Conservation (phyloP, 2,329 filamentous ascomycete species). For the Geosmithia flava region DNA sequence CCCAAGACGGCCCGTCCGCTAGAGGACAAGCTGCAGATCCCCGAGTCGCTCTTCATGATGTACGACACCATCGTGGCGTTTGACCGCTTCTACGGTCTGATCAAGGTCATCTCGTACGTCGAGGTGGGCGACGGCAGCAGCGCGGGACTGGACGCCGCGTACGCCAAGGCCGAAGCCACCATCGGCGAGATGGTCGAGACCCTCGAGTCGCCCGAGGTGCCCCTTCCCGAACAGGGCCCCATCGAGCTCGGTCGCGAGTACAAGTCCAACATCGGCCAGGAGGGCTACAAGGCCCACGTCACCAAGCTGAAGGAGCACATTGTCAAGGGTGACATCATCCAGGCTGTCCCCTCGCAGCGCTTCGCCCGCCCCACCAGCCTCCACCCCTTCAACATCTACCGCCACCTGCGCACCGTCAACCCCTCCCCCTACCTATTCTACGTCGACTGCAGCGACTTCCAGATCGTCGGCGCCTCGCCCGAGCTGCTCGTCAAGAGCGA, state of each 20-base stretch:
- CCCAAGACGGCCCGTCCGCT: slow-evolving; percentile 85
- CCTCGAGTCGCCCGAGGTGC: slow-evolving; percentile 62
- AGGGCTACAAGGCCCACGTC: slow-evolving; percentile 87
- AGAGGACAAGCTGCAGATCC: slow-evolving; percentile 78
- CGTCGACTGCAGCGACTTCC: slow-evolving; percentile 81
- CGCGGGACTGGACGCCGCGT: slow-evolving; percentile 42
- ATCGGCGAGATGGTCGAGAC: slow-evolving; percentile 58
- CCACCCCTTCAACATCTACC: slow-evolving; percentile 97
- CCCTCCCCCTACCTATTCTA: slow-evolving; percentile 97
- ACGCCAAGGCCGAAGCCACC: slow-evolving; percentile 51
- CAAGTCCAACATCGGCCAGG: slow-evolving; percentile 80
- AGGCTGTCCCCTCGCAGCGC: slow-evolving; percentile 89
- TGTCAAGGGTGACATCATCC: slow-evolving; percentile 84
- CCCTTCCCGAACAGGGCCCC: slow-evolving; percentile 63
- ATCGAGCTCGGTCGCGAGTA: slow-evolving; percentile 67
- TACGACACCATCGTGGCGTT: slow-evolving; percentile 92
- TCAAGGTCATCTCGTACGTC: slow-evolving; percentile 90
- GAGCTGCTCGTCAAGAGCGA: slow-evolving; percentile 92
- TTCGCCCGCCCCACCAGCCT: slow-evolving; percentile 80
- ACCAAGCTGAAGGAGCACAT: slow-evolving; percentile 82
- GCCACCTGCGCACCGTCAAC: slow-evolving; percentile 92
- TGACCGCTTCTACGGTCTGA: slow-evolving; percentile 85
- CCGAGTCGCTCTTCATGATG: slow-evolving; percentile 93
- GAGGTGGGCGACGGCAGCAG: slow-evolving; percentile 46
- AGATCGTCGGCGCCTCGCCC: slow-evolving; percentile 89